Conservation (phyloP, 495 filamentous ascomycete species). For the Letharia lupina region DNA sequence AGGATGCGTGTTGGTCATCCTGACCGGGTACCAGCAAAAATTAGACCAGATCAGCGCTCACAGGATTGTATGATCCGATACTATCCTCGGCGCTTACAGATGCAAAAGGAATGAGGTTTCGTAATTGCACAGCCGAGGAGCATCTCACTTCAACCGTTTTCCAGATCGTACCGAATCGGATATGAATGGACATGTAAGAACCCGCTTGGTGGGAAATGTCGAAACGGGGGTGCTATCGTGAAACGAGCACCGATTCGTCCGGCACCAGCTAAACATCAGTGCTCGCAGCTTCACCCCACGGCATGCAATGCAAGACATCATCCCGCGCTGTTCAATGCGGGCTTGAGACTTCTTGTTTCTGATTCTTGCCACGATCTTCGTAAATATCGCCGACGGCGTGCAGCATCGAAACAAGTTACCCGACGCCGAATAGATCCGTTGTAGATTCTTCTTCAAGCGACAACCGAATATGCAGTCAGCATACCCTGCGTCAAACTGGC, state of each 20-base stretch:
- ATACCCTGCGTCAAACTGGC: neutral
- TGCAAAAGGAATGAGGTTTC: conserved; percentile 6
- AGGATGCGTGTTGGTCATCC: neutral
- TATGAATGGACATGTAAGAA: conserved; percentile 8
- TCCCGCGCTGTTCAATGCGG: neutral
- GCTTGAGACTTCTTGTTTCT: neutral
- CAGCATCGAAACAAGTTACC: neutral
- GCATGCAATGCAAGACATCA: conserved; percentile 11
- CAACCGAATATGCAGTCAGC: conserved; percentile 4
- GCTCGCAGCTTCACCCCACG: neutral
- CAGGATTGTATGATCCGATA: neutral
- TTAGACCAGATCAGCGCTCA: neutral
- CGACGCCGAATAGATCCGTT: conserved; percentile 3
- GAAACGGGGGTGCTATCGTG: conserved; percentile 1
- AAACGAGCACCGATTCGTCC: conserved; percentile 15
- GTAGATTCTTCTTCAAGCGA: conserved; percentile 2
- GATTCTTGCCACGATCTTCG: conserved; percentile 1
- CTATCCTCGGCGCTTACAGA: conserved; percentile 5
- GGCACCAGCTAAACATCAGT: conserved; percentile 7
- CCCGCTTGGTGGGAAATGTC: conserved; percentile 3
- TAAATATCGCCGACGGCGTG: conserved; percentile 1
- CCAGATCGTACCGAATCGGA: neutral
- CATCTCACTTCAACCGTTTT: conserved; percentile 9
- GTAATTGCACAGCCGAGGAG: conserved; percentile 8
- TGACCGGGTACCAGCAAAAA: neutral